Evolutionary conservation across 2,329 filamentous ascomycete genomes (phyloP).

Genomic region (Rugonectria rugulosa): DNA sequence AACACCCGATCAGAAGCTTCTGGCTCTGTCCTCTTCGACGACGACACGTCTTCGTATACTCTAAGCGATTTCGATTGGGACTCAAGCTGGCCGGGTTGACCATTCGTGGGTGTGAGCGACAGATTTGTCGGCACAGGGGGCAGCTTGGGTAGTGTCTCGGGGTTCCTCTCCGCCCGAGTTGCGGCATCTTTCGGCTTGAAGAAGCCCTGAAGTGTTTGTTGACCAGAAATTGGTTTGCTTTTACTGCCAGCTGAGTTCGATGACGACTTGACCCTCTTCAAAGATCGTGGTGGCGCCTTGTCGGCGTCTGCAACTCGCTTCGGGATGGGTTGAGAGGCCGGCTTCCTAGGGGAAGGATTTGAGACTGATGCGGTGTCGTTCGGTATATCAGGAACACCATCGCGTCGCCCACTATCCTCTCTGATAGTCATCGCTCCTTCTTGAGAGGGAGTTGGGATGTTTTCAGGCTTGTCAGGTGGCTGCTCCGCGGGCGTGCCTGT

Average conservation of each 20-base stretch:
- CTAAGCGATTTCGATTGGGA: not conserved
- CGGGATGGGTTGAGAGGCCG: slow-evolving; percentile 4
- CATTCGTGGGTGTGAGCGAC: slow-evolving; percentile 8
- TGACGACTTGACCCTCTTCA: slow-evolving; percentile 39
- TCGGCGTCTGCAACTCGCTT: slow-evolving; percentile 30
- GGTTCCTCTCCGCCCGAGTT: slow-evolving; percentile 17
- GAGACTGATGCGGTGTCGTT: not conserved
- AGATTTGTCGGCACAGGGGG: slow-evolving; percentile 26
- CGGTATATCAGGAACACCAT: not conserved
- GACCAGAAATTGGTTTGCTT: slow-evolving; percentile 44
- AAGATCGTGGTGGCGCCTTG: slow-evolving; percentile 8
- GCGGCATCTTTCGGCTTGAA: slow-evolving; percentile 64
- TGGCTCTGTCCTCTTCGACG: slow-evolving; percentile 10
- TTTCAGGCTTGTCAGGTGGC: too few relatives aligned
- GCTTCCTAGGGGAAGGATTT: slow-evolving; percentile 1
- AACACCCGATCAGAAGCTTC: slow-evolving; percentile 54
- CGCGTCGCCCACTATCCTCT: slow-evolving; percentile 2
- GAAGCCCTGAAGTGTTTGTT: slow-evolving; percentile 77
- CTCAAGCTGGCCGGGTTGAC: not conserved
- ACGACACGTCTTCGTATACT: not conserved
- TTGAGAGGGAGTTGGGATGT: too few relatives aligned
- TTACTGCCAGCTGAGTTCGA: slow-evolving; percentile 40
- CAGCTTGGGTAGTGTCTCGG: slow-evolving; percentile 9
- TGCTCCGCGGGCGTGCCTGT: slow-evolving; percentile 1
- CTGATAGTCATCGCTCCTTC: not conserved